Base-by-base conservation (phyloP, 208 protist genomes). In the Endotrypanum monterogeii region DNA sequence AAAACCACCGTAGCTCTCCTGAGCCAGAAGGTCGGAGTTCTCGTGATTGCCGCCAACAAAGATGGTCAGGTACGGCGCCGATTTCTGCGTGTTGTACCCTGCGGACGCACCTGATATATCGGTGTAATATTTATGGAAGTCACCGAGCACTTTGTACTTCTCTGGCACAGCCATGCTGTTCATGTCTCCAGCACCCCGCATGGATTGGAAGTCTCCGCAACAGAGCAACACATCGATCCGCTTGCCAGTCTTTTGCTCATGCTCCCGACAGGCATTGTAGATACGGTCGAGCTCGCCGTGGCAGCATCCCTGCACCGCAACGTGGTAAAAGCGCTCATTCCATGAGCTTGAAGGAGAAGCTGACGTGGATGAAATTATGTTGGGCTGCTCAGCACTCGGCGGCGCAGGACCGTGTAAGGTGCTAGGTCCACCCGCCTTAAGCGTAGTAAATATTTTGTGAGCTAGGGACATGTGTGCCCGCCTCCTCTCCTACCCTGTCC, bases 21-120 rank as follows among this genome's bases (percentile, higher is more conserved):
- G 95, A 52, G 89, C 93, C 18, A 99, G 85, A 86, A 98, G 88
- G 70, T 98, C 98, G 2, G 92, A 98, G 14, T 97, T 97, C 81
- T 99, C 99, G 83, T 99, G 99, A 84, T 99, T 99, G 56, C 99
- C 99, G 28, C 99, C 99, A 60, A 99, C 90, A 79, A 99, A 99
- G 18, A 99, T 79, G 25, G 99, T 99, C 14, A 99, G 85, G 23
- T 99, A 95, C 14, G 98, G 99, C n/a, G 98, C 98, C 48, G 55
- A 23, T 37, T 14, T 63, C 11, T 63, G 55, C 69, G 52, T 30
- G 16, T 37, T 54, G 82, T 63, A 16, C 5, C 32, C 20, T 14
- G 58, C 14, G 20, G 35, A 25, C 18, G 58, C 58, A 9, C 23
- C 30, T 5, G 58, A 63, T 1, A 80, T 55, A 30, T 90, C 87